Percentiles rank a stretch among this genome's conserved stretches.
These are phyloP conservation scores for Kurtzmaniella quercitrusa DNA, from an alignment of 1,139 yeast species.

Conservation along the genomic window DNA sequence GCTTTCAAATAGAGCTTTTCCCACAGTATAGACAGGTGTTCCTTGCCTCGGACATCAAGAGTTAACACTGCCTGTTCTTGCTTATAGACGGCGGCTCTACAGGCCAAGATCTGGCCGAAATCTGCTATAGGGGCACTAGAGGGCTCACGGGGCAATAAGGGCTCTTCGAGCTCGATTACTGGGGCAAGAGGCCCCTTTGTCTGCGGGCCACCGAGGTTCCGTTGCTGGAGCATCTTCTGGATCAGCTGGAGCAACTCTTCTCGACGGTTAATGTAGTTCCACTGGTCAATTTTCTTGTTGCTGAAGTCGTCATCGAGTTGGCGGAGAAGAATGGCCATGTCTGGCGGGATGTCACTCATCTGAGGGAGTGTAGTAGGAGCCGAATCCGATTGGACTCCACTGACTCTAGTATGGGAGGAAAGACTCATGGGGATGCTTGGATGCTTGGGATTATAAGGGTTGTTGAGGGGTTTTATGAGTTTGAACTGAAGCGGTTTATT, in stretches of 20 bases:
- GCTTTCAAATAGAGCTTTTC: constrained; percentile 80
- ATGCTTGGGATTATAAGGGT: no score
- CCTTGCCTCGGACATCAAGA: constrained; percentile 79
- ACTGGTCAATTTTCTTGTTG: constrained; percentile 42
- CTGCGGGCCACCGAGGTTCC: background rate
- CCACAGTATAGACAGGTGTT: constrained; percentile 75
- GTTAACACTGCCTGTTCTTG: constrained; percentile 68
- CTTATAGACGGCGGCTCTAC: constrained; percentile 63
- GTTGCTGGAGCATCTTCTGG: constrained; percentile 30
- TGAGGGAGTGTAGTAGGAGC: constrained; percentile 9
- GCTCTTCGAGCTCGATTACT: constrained; percentile 36
- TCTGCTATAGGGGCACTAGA: constrained; percentile 20
- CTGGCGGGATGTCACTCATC: constrained; percentile 43
- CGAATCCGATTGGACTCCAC: constrained; percentile 2
- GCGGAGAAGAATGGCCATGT: constrained; percentile 41
- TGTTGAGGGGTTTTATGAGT: no score
- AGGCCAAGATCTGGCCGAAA: constrained; percentile 67
- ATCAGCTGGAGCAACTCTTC: constrained; percentile 44
- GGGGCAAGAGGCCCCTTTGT: constrained; percentile 18
- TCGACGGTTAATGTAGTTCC: constrained; percentile 45
- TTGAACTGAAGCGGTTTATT: no score
- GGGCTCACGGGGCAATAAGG: constrained; percentile 55
- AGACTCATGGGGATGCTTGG: constrained; percentile 8
- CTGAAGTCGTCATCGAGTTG: constrained; percentile 42
- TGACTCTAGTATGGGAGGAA: background rate